Base-by-base conservation (phyloP, 2,329 filamentous ascomycete genomes). In the Aspergillus sp. region DNA sequence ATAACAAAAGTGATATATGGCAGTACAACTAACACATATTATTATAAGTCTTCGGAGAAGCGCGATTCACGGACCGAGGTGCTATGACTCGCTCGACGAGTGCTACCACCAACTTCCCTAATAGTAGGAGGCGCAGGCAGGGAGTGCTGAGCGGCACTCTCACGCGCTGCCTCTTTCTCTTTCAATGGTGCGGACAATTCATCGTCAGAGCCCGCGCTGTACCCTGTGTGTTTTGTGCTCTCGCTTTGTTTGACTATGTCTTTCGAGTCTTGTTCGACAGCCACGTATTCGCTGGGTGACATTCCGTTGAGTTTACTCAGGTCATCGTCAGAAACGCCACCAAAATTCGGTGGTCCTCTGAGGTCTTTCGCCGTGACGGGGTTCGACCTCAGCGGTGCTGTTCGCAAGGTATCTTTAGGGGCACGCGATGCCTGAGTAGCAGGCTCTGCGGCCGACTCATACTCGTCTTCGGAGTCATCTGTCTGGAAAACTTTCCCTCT, bases 41-140 rank as follows among this genome's bases (percentile, higher is more conserved):
- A 61, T 68, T 57, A 75, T 52, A 75, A 54, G 61, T 74, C 71
- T 44, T 75, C 73, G 1, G 72, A 74, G 55, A 75, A 75, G 48
- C 70, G 64, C 2, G 73, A 75, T 45, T 72, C 72, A 5, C 73
- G 67, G 12, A 61, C 65, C 13, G 68, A 62, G 54, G 66, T 56
- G 41, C 66, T 69, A 20, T 27, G 20, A 30, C 44, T 46, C 20
- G 13, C 20, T 13, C 49, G 15, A 52, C 56, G 62, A n/a, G 58
- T 59, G 27, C 27, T 30, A 30, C 27, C 27, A 46, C 66, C 56
- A n/a, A 54, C 53, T 13, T 50, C 37, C 7, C 24, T 39, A 19
- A 55, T 42, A 12, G 45, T 11, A 5, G 70, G 70, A 5, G 73
- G 73, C 2, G 60, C 64, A 44, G 66, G 64, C 24, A 74, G 61